These are phyloP conservation scores for Aspergillus asperescens DNA, from an alignment of 495 filamentous ascomycete genomes.

Conservation along the genomic window DNA sequence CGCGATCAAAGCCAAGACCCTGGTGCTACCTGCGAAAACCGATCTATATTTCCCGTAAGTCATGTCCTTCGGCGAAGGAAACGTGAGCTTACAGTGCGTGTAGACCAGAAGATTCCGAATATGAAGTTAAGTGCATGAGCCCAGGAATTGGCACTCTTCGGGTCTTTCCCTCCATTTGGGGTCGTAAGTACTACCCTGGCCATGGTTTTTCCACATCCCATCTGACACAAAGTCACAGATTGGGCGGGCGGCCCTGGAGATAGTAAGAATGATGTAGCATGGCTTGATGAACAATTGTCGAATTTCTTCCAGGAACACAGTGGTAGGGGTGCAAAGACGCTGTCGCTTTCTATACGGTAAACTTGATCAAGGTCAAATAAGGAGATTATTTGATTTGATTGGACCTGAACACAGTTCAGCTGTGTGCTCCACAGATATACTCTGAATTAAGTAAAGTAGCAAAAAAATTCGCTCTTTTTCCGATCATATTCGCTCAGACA, in stretches of 20 bases:
- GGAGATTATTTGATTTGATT: no score
- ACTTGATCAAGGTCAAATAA: no score
- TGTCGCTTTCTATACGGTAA: neutral
- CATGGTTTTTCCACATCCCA: neutral
- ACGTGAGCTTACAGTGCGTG: conserved; percentile 14
- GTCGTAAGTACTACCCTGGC: conserved; percentile 46
- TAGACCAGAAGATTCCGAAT: conserved; percentile 63
- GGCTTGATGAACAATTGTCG: conserved; percentile 57
- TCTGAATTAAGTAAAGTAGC: no score
- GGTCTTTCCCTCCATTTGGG: conserved; percentile 62
- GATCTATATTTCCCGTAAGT: conserved; percentile 71
- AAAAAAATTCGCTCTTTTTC: no score
- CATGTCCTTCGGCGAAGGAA: neutral
- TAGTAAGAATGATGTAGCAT: conserved; percentile 58
- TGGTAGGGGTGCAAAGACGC: no score
- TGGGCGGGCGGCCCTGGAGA: conserved; percentile 62
- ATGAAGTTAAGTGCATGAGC: conserved; percentile 60
- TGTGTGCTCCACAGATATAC: no score
- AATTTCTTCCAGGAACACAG: conserved; percentile 36
- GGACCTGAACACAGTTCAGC: no score
- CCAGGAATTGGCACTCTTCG: conserved; percentile 53
- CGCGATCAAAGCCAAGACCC: conserved; percentile 60
- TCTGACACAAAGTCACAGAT: conserved; percentile 24
- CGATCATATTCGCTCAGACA: no score
- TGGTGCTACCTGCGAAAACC: conserved; percentile 60